phyloP scores from a whole-genome alignment of 1,284 basidiomycete species.

The Leccinum subrobustum region DNA sequence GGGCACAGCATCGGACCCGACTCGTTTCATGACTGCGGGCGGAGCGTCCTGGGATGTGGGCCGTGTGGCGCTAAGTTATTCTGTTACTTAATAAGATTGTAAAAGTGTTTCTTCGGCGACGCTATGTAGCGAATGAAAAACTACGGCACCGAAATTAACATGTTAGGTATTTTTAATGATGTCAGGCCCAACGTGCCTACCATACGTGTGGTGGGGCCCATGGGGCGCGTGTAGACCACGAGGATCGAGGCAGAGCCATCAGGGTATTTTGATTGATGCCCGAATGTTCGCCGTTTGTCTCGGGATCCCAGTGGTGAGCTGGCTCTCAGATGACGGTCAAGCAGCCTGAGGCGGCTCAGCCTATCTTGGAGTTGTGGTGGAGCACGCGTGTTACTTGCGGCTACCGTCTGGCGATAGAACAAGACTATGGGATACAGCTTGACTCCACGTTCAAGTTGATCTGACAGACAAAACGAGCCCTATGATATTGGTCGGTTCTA shows the following conservation, averaged over 20 bases:
- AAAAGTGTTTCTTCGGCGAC: constrained; percentile 2
- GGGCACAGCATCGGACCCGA: constrained; percentile 15
- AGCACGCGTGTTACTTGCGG: background rate
- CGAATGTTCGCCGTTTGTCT: background rate
- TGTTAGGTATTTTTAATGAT: constrained; percentile 9
- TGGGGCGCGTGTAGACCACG: constrained; percentile 20
- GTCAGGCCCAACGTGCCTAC: constrained; percentile 8
- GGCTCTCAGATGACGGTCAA: background rate
- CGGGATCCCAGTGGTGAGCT: background rate
- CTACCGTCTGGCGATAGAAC: background rate
- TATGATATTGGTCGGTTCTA: background rate
- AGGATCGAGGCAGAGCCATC: constrained; percentile 1
- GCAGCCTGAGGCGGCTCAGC: no score
- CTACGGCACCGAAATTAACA: constrained; percentile 22
- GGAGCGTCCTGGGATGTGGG: background rate
- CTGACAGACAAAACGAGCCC: background rate
- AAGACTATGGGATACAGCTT: background rate
- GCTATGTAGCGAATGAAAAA: constrained; percentile 10
- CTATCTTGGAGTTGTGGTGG: background rate
- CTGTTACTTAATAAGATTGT: background rate
- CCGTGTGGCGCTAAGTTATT: background rate
- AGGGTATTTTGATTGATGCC: background rate
- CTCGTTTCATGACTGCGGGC: constrained; percentile 7
- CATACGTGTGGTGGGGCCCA: constrained; percentile 4
- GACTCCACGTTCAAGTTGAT: background rate